These are phyloP conservation scores for Cytospora piceae DNA, from an alignment of 2,329 filamentous ascomycete genomes.

Conservation along the genomic window DNA sequence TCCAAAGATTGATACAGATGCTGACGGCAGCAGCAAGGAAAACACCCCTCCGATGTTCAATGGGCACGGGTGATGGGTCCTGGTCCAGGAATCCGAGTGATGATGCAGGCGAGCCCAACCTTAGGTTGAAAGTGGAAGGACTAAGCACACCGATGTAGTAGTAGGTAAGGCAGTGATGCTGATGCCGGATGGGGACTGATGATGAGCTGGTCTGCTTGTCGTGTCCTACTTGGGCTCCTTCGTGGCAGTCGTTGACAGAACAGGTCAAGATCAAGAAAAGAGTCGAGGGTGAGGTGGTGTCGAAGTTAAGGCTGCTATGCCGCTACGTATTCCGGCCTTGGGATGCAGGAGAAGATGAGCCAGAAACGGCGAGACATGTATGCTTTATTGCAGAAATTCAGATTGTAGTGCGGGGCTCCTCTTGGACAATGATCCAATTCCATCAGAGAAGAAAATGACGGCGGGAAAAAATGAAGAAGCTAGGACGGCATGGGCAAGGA, in stretches of 20 bases:
- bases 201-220: slow-evolving; percentile 16
- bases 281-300: slow-evolving; percentile 38
- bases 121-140: slow-evolving; percentile 40
- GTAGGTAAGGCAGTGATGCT: slow-evolving; percentile 40
- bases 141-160: slow-evolving; percentile 29
- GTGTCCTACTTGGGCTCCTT: slow-evolving; percentile 21
- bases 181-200: slow-evolving; percentile 16
- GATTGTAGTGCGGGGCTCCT: slow-evolving; percentile 53
- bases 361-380: slow-evolving; percentile 64
- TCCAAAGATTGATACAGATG: slow-evolving; percentile 20
- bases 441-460: slow-evolving; percentile 42
- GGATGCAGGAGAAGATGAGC: slow-evolving; percentile 54
- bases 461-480: slow-evolving; percentile 35
- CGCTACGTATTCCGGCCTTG: slow-evolving; percentile 51
- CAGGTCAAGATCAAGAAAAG: slow-evolving; percentile 26
- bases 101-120: slow-evolving; percentile 62
- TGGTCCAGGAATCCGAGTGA: slow-evolving; percentile 39
- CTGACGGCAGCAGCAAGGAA: slow-evolving; percentile 33
- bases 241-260: slow-evolving; percentile 30
- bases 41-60: slow-evolving; percentile 26
- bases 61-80: slow-evolving; percentile 39
- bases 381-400: slow-evolving; percentile 65
- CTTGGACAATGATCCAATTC: slow-evolving; percentile 28
- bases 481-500: slow-evolving; percentile 42
- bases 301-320: slow-evolving; percentile 45